A percentile compares a stretch with the other conserved stretches of the same genome.
Conservation (phyloP, 2,329 filamentous ascomycete species). For the Aureobasidium subglaciale region DNA sequence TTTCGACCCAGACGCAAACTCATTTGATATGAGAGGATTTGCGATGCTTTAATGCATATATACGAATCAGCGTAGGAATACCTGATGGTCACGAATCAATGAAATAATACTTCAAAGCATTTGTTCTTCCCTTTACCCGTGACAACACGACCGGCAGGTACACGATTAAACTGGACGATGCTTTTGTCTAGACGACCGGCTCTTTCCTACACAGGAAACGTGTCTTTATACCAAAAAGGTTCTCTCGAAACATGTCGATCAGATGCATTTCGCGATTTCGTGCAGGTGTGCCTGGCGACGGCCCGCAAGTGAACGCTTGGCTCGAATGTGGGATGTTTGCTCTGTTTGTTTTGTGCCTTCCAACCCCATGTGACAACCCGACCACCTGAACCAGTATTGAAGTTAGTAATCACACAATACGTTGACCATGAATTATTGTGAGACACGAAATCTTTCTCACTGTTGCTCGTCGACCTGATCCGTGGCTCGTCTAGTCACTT, state of each 20-base stretch:
- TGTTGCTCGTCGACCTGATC: not conserved
- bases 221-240: too few species aligned
- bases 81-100: slow-evolving; percentile 15
- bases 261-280: not conserved
- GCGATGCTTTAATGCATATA: slow-evolving; percentile 13
- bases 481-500: not conserved
- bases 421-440: not conserved
- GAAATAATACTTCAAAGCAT: slow-evolving; percentile 10
- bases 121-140: not conserved
- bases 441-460: not conserved
- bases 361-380: slow-evolving; percentile 6
- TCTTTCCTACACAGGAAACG: too few species aligned
- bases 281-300: not conserved
- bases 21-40: slow-evolving; percentile 7
- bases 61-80: slow-evolving; percentile 14
- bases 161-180: too few species aligned
- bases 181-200: too few species aligned
- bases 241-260: not conserved
- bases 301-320: not conserved
- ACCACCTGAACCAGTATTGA: not conserved
- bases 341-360: slow-evolving; percentile 5
- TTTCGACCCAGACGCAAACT: slow-evolving; percentile 10
- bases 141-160: too few species aligned
- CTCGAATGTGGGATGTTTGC: slow-evolving; percentile 8
- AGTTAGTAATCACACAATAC: not conserved